Evolutionary conservation across 163 green algal species (phyloP).

Genomic region (Chlamydomonas reinhardtii): DNA sequence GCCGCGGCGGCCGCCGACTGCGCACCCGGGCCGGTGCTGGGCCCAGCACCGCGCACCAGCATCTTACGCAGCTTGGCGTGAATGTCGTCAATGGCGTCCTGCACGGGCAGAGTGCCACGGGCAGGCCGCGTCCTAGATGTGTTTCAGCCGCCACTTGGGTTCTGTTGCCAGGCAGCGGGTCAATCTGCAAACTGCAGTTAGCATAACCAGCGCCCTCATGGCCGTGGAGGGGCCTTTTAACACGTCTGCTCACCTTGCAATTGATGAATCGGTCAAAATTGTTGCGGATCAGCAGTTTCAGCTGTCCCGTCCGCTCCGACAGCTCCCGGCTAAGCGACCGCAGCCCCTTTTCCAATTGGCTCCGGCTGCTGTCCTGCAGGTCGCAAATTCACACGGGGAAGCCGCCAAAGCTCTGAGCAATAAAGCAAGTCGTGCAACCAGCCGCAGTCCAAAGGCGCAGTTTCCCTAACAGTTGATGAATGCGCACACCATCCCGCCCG

Average conservation of each 20-base stretch:
- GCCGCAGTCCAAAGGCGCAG: too few species aligned
- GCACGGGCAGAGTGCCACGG: too few species aligned
- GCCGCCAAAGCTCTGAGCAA: background rate
- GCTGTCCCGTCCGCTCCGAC: conserved; percentile 82
- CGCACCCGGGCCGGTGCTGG: background rate
- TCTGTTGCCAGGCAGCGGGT: too few species aligned
- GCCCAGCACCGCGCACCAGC: conserved; percentile 8
- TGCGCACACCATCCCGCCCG: too few species aligned
- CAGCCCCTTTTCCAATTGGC: conserved; percentile 72
- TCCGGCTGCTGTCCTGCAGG: conserved; percentile 55
- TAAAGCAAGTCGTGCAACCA: too few species aligned
- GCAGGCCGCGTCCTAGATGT: too few species aligned
- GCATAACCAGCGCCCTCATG: too few species aligned
- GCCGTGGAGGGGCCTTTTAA: too few species aligned
- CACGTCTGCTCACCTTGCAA: conserved; percentile 76
- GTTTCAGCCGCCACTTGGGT: too few species aligned
- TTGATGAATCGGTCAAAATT: conserved; percentile 97
- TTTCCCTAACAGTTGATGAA: too few species aligned
- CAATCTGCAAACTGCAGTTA: too few species aligned
- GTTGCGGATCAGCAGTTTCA: conserved; percentile 85
- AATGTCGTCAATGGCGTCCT: conserved; percentile 91
- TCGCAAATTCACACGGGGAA: too few species aligned
- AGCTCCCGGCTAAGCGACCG: conserved; percentile 76
- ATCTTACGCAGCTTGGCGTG: conserved; percentile 69
- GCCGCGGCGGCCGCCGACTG: background rate